Evolutionary conservation across 2,329 filamentous ascomycete species (phyloP).

Genomic region (Colletotrichum spinosum): DNA sequence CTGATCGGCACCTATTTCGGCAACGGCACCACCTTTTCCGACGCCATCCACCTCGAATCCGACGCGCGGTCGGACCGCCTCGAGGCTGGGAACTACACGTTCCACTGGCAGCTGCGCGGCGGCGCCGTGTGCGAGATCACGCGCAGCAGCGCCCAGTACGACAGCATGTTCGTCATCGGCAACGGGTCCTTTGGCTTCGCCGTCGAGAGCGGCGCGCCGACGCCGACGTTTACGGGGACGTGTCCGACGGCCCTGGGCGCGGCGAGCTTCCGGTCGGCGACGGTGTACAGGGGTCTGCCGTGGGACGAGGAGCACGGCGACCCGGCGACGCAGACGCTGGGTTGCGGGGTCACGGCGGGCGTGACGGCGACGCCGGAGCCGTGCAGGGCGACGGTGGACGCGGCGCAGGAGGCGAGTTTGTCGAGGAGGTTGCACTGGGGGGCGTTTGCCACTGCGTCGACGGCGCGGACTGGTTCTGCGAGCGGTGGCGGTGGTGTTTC

Average conservation of each 20-base stretch:
- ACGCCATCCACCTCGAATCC: constrained; percentile 2
- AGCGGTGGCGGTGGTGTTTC: too few relatives aligned
- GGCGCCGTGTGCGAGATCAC: constrained; percentile 11
- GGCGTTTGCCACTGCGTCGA: constrained; percentile 42
- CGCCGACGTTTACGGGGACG: constrained; percentile 18
- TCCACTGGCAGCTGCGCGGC: constrained; percentile 8
- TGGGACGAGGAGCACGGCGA: neutral
- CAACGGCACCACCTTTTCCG: constrained; percentile 3
- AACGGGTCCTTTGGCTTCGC: constrained; percentile 20
- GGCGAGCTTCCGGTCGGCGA: constrained; percentile 14
- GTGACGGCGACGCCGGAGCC: constrained; percentile 11
- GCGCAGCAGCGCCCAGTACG: neutral
- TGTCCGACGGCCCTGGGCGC: constrained; percentile 16
- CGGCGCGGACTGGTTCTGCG: constrained; percentile 36
- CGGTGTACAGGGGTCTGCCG: constrained; percentile 10
- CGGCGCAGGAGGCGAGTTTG: constrained; percentile 20
- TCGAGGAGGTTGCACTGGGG: constrained; percentile 20
- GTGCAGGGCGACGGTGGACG: constrained; percentile 13
- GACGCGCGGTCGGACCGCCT: neutral
- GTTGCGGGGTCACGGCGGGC: constrained; percentile 14
- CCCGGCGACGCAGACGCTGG: neutral
- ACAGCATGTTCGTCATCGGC: neutral
- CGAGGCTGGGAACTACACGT: constrained; percentile 6
- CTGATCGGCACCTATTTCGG: constrained; percentile 9
- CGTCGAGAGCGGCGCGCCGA: constrained; percentile 3